These are phyloP conservation scores for Dictyostelium citrinum DNA, from an alignment of 78 protist species.

Conservation along the genomic window DNA sequence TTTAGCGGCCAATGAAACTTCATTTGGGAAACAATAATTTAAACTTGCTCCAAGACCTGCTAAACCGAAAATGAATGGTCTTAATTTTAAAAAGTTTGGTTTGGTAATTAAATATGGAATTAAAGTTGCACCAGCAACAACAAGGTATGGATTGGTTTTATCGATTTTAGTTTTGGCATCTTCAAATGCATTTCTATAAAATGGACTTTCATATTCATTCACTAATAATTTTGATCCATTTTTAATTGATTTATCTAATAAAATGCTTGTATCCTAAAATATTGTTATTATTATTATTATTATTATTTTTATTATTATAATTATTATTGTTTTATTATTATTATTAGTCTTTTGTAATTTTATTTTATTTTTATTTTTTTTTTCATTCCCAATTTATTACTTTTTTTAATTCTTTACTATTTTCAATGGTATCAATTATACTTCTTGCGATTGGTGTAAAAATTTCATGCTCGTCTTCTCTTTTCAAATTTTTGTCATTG, in stretches of 20 bases:
- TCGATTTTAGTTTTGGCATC: not conserved
- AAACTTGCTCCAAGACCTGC: constrained; percentile 33
- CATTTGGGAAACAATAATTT: constrained; percentile 45
- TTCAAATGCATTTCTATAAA: not conserved
- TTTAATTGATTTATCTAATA: not conserved
- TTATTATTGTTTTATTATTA: not conserved
- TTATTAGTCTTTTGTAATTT: not conserved
- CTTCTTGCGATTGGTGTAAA: not conserved
- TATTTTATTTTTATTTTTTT: not conserved
- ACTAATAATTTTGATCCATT: not conserved
- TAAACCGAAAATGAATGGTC: not conserved
- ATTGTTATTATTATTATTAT: not conserved
- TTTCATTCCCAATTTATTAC: not conserved
- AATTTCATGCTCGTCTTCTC: not conserved
- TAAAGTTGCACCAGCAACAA: not conserved
- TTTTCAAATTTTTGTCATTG: not conserved
- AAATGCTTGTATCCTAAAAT: not conserved
- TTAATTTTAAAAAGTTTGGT: not conserved
- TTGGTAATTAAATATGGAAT: not conserved
- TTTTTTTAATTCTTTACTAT: not conserved
- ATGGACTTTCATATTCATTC: not conserved
- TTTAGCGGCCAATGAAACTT: not conserved
- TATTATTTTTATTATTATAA: not conserved
- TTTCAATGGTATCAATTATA: not conserved
- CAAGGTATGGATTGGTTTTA: not conserved